These are phyloP conservation scores for Wolfiporia cocos DNA, from an alignment of 1,284 basidiomycete genomes.

Conservation along the genomic window DNA sequence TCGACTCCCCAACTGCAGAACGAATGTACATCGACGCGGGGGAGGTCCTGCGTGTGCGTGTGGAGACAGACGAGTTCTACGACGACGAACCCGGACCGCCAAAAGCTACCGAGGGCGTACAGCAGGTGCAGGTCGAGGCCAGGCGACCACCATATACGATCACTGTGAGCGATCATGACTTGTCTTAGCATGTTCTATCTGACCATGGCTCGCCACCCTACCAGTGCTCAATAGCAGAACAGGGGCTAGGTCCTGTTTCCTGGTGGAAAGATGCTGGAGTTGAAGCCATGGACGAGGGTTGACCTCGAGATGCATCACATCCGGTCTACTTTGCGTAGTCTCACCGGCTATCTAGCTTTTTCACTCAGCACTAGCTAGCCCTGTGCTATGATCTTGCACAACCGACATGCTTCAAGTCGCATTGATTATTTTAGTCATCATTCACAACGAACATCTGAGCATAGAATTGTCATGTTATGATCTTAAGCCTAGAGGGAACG, in stretches of 20 bases:
- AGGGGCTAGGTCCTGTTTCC: constrained; percentile 73
- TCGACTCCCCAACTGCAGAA: constrained; percentile 61
- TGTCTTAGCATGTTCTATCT: background rate
- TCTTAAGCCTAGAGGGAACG: too few species aligned
- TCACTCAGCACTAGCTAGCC: too few species aligned
- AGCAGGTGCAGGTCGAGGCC: constrained; percentile 39
- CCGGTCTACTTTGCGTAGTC: too few species aligned
- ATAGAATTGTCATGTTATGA: too few species aligned
- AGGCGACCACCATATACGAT: constrained; percentile 71
- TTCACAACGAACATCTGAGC: too few species aligned
- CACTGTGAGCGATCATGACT: constrained; percentile 48
- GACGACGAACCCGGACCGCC: constrained; percentile 89
- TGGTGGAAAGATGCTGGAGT: constrained; percentile 64
- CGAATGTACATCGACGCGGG: constrained; percentile 84
- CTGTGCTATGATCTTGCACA: too few species aligned
- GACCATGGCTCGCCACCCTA: background rate
- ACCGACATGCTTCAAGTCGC: too few species aligned
- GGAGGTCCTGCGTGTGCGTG: constrained; percentile 83
- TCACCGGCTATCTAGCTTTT: too few species aligned
- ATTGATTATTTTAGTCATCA: too few species aligned
- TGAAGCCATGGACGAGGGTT: constrained; percentile 32
- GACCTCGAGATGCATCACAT: constrained; percentile 2
- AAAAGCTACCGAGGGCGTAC: constrained; percentile 64
- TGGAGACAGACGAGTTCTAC: constrained; percentile 86
- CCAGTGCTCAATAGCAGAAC: constrained; percentile 85